phyloP scores from a whole-genome alignment of 179 eudicot genomes.

The Pouteria campechiana region DNA sequence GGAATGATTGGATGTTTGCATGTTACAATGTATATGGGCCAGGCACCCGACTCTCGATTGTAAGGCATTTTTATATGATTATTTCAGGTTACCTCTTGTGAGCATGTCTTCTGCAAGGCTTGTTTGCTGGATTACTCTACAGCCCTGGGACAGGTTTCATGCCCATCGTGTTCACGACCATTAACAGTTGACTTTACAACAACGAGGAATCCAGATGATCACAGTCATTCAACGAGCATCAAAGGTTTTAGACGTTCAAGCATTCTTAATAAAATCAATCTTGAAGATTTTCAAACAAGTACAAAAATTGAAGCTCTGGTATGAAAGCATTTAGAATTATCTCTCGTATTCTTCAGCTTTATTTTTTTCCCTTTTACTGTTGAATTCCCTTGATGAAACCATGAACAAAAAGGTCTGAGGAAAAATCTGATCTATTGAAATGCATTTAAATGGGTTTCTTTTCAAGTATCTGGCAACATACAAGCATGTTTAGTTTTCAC shows the following conservation, averaged over 20 bases:
- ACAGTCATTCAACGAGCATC: constrained; percentile 35
- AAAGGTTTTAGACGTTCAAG: constrained; percentile 75
- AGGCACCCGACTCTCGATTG: not conserved
- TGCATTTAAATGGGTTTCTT: too few species aligned
- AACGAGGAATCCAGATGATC: constrained; percentile 26
- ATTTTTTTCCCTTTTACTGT: not conserved
- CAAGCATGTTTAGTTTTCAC: too few species aligned
- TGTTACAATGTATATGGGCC: not conserved
- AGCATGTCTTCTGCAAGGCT: constrained; percentile 66
- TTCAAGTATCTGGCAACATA: too few species aligned
- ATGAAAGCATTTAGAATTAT: too few species aligned
- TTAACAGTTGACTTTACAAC: constrained; percentile 83
- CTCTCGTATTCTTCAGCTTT: constrained; percentile 1
- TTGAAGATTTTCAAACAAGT: constrained; percentile 83
- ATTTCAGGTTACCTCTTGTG: constrained; percentile 71
- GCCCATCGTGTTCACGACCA: constrained; percentile 81
- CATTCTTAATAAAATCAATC: constrained; percentile 68
- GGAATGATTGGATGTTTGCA: too few species aligned
- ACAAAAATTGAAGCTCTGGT: constrained; percentile 98
- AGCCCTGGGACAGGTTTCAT: constrained; percentile 44
- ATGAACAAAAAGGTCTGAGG: too few species aligned
- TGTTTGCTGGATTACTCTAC: constrained; percentile 69
- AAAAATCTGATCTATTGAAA: too few species aligned
- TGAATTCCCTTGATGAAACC: too few species aligned
- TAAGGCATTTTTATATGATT: not conserved